Evolutionary conservation across 148 eudicot species (phyloP).

Genomic region (Rhododendron williamsianum): DNA sequence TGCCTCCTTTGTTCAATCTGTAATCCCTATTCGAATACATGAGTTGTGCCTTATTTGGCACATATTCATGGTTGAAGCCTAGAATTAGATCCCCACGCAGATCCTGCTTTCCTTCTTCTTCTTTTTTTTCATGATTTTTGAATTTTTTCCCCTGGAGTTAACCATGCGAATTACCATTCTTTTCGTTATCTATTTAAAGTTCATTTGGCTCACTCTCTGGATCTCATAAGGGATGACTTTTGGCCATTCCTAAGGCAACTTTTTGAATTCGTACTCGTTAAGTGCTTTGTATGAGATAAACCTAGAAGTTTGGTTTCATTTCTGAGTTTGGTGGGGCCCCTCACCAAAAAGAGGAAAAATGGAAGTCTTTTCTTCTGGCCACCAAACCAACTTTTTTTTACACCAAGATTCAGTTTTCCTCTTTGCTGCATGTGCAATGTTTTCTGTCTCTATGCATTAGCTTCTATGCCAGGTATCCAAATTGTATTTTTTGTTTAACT

Average conservation of each 20-base stretch:
- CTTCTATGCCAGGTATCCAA: not conserved
- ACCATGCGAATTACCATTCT: not conserved
- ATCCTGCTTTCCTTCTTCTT: not conserved
- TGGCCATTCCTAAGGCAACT: not conserved
- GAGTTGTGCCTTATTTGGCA: not conserved
- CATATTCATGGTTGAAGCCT: not conserved
- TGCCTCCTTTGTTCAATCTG: too few species aligned
- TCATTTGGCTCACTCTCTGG: not conserved
- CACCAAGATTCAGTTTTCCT: not conserved
- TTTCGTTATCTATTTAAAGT: not conserved
- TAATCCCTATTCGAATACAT: not conserved
- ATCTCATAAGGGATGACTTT: not conserved
- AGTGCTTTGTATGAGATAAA: not conserved
- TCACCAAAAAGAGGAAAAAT: not conserved
- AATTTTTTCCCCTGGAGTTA: not conserved
- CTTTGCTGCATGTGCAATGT: not conserved
- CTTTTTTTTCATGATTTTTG: not conserved
- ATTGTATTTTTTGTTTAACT: not conserved
- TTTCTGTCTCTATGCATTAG: not conserved
- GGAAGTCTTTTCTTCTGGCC: not conserved
- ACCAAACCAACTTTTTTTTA: not conserved
- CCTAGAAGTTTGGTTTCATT: not conserved
- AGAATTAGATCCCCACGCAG: not conserved
- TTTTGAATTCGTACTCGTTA: not conserved
- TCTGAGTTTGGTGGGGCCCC: not conserved